Evolutionary conservation across 2,329 filamentous ascomycete species (phyloP).

Genomic region (Alternaria solani): DNA sequence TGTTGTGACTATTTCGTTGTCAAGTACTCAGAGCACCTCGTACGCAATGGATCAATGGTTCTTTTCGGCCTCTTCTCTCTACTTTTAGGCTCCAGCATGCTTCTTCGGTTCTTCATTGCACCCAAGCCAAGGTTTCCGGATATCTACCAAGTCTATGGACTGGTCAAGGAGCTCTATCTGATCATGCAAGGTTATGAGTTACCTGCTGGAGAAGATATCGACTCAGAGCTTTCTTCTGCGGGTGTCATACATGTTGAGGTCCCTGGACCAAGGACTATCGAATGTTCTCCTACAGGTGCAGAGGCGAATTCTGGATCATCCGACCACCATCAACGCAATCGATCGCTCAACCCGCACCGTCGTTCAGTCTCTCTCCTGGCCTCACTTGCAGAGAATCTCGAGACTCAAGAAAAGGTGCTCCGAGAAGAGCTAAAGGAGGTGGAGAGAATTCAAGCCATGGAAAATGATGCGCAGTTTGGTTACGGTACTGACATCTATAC

Average conservation of each 20-base stretch:
- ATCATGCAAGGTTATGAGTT: background rate
- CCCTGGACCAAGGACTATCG: background rate
- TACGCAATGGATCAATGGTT: background rate
- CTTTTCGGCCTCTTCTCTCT: background rate
- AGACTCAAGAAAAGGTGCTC: background rate
- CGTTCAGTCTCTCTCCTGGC: background rate
- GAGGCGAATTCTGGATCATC: background rate
- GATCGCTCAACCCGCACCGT: background rate
- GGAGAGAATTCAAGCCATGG: background rate
- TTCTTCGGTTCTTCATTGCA: background rate
- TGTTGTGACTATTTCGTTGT: background rate
- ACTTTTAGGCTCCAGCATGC: conserved; percentile 1
- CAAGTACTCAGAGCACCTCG: background rate
- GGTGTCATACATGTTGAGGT: background rate
- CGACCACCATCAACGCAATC: background rate
- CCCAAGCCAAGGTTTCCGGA: background rate
- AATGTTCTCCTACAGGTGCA: background rate
- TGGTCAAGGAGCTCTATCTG: conserved; percentile 7
- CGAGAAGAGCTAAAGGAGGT: background rate
- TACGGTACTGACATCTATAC: conserved; percentile 1
- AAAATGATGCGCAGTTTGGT: background rate
- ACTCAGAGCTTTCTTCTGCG: background rate
- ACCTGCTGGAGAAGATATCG: background rate
- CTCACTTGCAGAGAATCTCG: background rate
- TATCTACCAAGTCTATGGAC: background rate